Base-by-base conservation (phyloP, 2,329 filamentous ascomycete genomes). In the Neonectria hederae region DNA sequence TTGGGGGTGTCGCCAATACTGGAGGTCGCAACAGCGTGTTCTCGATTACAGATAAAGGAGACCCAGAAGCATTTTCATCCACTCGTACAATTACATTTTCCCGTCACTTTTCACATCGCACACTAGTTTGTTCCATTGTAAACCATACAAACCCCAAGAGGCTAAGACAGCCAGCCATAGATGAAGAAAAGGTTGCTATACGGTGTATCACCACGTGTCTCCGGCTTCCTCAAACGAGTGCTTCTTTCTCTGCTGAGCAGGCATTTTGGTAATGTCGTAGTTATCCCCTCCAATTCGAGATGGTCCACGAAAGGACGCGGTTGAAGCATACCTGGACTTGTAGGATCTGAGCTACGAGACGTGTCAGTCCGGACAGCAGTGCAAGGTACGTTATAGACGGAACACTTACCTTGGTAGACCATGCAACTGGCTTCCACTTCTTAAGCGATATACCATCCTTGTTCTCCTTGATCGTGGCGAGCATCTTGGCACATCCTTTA, bases 401-500 rank as follows among this genome's bases (percentile, higher is more conserved):
- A 21, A n/a, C n/a, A 21, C 7, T 42, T 11, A 42, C 38, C 38
- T 21, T 42, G 7, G n/a, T 42, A 21, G 38, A 42, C 38, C 38
- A 42, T 42, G n/a, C n/a, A 11, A n/a, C n/a, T 11, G 38, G 38
- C 8, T 42, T 42, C 38, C 38, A 42, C 9, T 42, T 42, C n/a
- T 21, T 42, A 8, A 21, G 4, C n/a, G 17, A 19, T 42, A 21
- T 42, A n/a, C 38, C n/a, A 13, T 21, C 26, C 10, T 9, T 46
- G 7, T 54, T 6, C 7, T 35, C 46, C 2, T 43, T 51, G 8
- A 63, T 59, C 10, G 61, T 13, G 4, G 56, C 21, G 8, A 66
- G 55, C 2, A 17, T n/a, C 3, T 63, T 21, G 0, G 51, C 54
- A 10, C 57, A 69, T 3, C 48, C 22, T 14, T 35, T 14, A 1